Percentiles rank a stretch among this genome's conserved stretches.
Conservation (phyloP, 1,139 yeast species). For the Protomyces gravidus region DNA sequence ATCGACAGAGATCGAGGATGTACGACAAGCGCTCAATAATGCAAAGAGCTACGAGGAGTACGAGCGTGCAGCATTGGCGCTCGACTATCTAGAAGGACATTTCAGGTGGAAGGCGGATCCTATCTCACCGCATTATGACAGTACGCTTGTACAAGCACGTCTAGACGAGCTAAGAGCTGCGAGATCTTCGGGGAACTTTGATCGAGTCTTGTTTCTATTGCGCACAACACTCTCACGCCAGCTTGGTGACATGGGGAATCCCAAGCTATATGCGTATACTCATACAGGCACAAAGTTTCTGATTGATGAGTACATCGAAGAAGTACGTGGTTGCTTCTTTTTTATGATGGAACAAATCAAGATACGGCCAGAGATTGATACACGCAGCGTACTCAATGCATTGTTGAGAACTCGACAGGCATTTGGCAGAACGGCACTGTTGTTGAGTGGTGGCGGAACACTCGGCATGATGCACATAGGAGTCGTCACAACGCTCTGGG, state of each 20-base stretch:
- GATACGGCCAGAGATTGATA: constrained; percentile 47
- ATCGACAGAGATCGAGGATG: background rate
- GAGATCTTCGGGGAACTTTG: constrained; percentile 54
- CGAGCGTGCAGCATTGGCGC: constrained; percentile 7
- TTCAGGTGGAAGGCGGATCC: constrained; percentile 66
- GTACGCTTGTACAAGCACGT: constrained; percentile 53
- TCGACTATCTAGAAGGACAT: constrained; percentile 18
- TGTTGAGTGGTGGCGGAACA: constrained; percentile 91
- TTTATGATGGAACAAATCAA: constrained; percentile 42
- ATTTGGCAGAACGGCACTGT: constrained; percentile 88
- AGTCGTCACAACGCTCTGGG: constrained; percentile 72
- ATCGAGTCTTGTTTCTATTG: constrained; percentile 62
- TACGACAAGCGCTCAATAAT: constrained; percentile 6
- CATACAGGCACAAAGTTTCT: constrained; percentile 79
- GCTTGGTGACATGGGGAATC: constrained; percentile 82
- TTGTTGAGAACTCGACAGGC: constrained; percentile 83
- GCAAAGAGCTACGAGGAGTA: constrained; percentile 22
- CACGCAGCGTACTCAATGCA: constrained; percentile 66
- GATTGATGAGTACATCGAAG: constrained; percentile 76
- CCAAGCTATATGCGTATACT: constrained; percentile 68
- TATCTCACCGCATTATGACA: constrained; percentile 67
- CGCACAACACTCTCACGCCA: constrained; percentile 83
- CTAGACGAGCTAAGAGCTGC: constrained; percentile 60
- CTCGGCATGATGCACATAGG: constrained; percentile 93
- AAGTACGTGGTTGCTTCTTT: constrained; percentile 63